phyloP scores from a whole-genome alignment of 2,329 filamentous ascomycete species.

The Raffaelea arxii region DNA sequence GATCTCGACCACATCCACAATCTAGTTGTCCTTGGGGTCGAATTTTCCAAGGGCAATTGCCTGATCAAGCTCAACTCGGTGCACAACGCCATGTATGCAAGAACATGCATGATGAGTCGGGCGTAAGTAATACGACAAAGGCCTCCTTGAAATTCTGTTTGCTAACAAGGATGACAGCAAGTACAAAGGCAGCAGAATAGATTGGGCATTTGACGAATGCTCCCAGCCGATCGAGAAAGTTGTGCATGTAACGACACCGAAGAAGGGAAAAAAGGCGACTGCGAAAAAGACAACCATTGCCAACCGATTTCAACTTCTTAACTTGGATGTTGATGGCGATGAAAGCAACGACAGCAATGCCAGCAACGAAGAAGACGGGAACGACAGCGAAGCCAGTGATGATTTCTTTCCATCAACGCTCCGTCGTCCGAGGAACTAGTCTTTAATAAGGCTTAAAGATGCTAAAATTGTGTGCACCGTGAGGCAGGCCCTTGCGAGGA shows the following conservation, averaged over 20 bases:
- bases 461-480: too few relatives aligned
- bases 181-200: slow-evolving; percentile 63
- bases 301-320: slow-evolving; percentile 56
- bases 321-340: slow-evolving; percentile 34
- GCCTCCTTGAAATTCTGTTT: too few relatives aligned
- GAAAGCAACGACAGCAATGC: slow-evolving; percentile 20
- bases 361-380: background rate
- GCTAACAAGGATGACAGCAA: slow-evolving; percentile 26
- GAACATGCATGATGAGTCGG: slow-evolving; percentile 66
- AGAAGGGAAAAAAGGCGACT: slow-evolving; percentile 11
- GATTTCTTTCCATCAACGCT: slow-evolving; percentile 12
- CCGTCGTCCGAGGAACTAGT: too few relatives aligned
- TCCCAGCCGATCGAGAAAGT: slow-evolving; percentile 39
- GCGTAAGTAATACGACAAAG: slow-evolving; percentile 35
- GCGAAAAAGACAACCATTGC: slow-evolving; percentile 26
- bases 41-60: slow-evolving; percentile 48
- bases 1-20: slow-evolving; percentile 80
- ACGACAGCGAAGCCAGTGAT: slow-evolving; percentile 15
- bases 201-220: slow-evolving; percentile 67
- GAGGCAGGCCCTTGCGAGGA: too few relatives aligned
- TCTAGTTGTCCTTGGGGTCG: slow-evolving; percentile 57
- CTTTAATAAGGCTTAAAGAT: too few relatives aligned
- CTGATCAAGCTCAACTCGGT: slow-evolving; percentile 70
- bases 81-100: slow-evolving; percentile 63
- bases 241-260: slow-evolving; percentile 4